Percentiles rank a stretch among this genome's conserved stretches.
Conservation (phyloP, 2,329 filamentous ascomycete genomes). For the Hymenotorrendiella dingleyae region DNA sequence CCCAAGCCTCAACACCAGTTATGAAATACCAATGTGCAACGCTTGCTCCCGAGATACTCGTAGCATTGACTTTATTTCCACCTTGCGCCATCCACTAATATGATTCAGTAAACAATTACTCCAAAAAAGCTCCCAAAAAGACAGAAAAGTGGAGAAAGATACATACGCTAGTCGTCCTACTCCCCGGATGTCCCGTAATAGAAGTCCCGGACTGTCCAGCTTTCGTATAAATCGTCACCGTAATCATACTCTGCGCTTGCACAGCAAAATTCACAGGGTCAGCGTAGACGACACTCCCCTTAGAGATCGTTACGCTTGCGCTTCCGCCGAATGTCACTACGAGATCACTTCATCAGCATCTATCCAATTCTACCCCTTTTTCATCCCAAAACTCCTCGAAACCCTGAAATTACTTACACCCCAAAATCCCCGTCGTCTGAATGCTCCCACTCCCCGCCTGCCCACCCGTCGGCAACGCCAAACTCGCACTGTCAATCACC, state of each 20-base stretch:
- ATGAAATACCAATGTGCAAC: constrained; percentile 48
- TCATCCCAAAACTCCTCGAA: background rate
- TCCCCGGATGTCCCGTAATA: constrained; percentile 61
- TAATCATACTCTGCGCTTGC: constrained; percentile 45
- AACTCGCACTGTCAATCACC: background rate
- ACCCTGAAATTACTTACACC: background rate
- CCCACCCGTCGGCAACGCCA: background rate
- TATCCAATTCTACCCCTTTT: background rate
- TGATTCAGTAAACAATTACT: constrained; percentile 33
- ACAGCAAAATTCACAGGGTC: constrained; percentile 54
- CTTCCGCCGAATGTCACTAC: constrained; percentile 5
- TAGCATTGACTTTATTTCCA: constrained; percentile 34
- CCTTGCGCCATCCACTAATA: constrained; percentile 39
- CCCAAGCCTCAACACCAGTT: constrained; percentile 52
- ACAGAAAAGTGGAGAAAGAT: background rate
- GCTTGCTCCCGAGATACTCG: constrained; percentile 38
- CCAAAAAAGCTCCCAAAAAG: background rate
- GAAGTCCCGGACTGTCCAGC: constrained; percentile 48
- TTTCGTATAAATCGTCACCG: constrained; percentile 52
- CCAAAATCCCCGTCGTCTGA: background rate
- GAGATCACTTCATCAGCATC: background rate
- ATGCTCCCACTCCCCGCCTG: constrained; percentile 4
- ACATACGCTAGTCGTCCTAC: constrained; percentile 52
- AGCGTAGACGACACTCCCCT: constrained; percentile 51
- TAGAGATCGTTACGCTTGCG: constrained; percentile 38